Percentiles rank a stretch among this genome's conserved stretches.
Evolutionary conservation across 1,284 basidiomycete species (phyloP).

Genomic region (Tilletia walkeri): DNA sequence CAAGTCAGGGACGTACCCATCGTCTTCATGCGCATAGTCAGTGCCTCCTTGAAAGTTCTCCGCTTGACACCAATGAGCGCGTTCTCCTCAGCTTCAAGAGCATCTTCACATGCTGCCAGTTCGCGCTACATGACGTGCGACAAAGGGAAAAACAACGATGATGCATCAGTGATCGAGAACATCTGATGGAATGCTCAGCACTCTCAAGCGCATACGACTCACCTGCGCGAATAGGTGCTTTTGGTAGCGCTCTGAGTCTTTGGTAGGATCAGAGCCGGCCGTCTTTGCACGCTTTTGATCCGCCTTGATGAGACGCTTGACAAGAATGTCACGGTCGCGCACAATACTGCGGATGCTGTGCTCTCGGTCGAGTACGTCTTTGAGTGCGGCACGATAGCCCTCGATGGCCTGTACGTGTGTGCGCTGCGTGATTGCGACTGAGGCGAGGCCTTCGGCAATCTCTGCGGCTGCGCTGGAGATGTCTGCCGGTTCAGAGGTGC

Average conservation of each 20-base stretch:
- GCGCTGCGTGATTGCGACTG: conserved; percentile 54
- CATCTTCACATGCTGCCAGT: conserved; percentile 57
- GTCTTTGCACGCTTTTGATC: conserved; percentile 47
- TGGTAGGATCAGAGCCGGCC: conserved; percentile 46
- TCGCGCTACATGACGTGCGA: conserved; percentile 55
- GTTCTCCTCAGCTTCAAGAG: conserved; percentile 54
- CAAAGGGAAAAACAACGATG: conserved; percentile 14
- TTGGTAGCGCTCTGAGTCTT: conserved; percentile 33
- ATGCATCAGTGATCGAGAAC: no score
- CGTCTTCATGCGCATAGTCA: conserved; percentile 57
- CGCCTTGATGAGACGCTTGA: conserved; percentile 57
- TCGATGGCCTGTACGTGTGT: conserved; percentile 56
- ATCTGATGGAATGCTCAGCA: no score
- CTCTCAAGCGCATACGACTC: background rate
- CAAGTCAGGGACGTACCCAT: conserved; percentile 40
- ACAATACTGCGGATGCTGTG: conserved; percentile 56
- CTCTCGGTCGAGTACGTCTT: conserved; percentile 58
- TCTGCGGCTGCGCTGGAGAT: conserved; percentile 52
- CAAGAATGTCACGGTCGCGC: conserved; percentile 58
- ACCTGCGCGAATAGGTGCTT: conserved; percentile 19
- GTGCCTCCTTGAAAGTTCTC: conserved; percentile 57
- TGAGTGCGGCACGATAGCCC: conserved; percentile 56
- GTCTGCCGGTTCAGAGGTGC: conserved; percentile 55
- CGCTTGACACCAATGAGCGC: conserved; percentile 57
- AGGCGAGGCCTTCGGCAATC: conserved; percentile 53